Percentiles rank a stretch among this genome's conserved stretches.
Conservation (phyloP, 202 grass and related monocot genomes). For the Carex sylvatica region DNA sequence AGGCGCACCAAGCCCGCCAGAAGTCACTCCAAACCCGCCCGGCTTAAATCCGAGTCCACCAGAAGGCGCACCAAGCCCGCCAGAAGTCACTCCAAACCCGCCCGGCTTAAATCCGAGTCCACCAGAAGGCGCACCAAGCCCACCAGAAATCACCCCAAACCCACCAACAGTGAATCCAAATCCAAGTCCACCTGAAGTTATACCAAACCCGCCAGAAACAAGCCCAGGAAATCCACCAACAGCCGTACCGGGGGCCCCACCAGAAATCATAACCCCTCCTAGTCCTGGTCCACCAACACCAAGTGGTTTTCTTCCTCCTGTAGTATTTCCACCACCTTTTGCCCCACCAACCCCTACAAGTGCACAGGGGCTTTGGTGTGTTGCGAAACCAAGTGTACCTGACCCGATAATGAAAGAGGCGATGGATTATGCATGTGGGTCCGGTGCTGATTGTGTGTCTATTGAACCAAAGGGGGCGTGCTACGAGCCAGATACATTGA, state of each 20-base stretch:
- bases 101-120: slow-evolving; percentile 18
- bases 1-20: slow-evolving; percentile 25
- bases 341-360: slow-evolving; percentile 30
- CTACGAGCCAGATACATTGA: slow-evolving; percentile 57
- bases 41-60: not conserved
- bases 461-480: slow-evolving; percentile 46
- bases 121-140: slow-evolving; percentile 9
- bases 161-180: not conserved
- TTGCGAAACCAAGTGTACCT: slow-evolving; percentile 77
- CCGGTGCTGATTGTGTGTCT: slow-evolving; percentile 63
- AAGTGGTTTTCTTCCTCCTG: slow-evolving; percentile 52
- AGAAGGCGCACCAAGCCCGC: slow-evolving; percentile 17
- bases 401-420: slow-evolving; percentile 56
- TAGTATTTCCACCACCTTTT: slow-evolving; percentile 57
- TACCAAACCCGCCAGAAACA: slow-evolving; percentile 17
- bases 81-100: slow-evolving; percentile 32
- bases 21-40: slow-evolving; percentile 21
- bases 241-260: slow-evolving; percentile 9
- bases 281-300: not conserved
- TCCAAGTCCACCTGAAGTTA: slow-evolving; percentile 24
- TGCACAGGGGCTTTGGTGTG: slow-evolving; percentile 49
- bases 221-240: slow-evolving; percentile 16
- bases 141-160: slow-evolving; percentile 19
- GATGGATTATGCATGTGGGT: slow-evolving; percentile 88
- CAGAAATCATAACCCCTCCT: slow-evolving; percentile 10